Base-by-base conservation (phyloP, 2,329 filamentous ascomycete genomes). In the Aspergillus novoparasiticus region DNA sequence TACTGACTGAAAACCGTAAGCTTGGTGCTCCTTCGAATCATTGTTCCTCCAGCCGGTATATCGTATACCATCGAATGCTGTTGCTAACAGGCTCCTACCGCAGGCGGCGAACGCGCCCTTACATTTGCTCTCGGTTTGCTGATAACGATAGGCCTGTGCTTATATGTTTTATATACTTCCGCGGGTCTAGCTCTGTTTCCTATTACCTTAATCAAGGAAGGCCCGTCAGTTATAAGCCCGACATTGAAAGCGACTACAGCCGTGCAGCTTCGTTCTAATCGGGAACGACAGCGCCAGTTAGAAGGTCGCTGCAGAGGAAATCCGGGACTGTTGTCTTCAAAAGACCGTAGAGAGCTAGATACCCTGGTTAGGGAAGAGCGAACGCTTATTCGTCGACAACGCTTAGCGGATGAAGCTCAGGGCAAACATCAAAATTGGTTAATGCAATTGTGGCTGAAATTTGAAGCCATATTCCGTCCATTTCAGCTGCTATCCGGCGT, bases 121-220 rank as follows among this genome's bases (percentile, higher is more conserved):
- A 94, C 93, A 0, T 99, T 99, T 79, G 89, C 89, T 2, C 83
- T 97, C 26, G 95, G 95, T 0, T 83, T 97, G n/a, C 84, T 99
- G 48, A 90, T 96, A 59, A 93, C 92, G 0, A 81, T 97, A 34
- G 95, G 95, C 4, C 94, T 93, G 0, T 78, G 96, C 19, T 84
- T 97, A 2, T 98, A 97, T 76, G 85, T 92, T 56, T 77, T 97
- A 53, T 98, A 99, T 76, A 97, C 94, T 1, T 92, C 92, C 4
- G 87, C 91, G 12, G 95, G 95, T 1, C 85, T 99, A 63, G 95
- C 95, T 2, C 85, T 98, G 21, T 86, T 98, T 21, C 95, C 95
- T 1, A 87, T 97, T 26, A 90, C 91, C 10, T 87, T 97, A 75
- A 96, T 99, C 83, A 97, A 96, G 79, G 93, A 92, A 16, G 91